Base-by-base conservation (phyloP, 2,329 filamentous ascomycete species). In the Xylariaceae sp. region DNA sequence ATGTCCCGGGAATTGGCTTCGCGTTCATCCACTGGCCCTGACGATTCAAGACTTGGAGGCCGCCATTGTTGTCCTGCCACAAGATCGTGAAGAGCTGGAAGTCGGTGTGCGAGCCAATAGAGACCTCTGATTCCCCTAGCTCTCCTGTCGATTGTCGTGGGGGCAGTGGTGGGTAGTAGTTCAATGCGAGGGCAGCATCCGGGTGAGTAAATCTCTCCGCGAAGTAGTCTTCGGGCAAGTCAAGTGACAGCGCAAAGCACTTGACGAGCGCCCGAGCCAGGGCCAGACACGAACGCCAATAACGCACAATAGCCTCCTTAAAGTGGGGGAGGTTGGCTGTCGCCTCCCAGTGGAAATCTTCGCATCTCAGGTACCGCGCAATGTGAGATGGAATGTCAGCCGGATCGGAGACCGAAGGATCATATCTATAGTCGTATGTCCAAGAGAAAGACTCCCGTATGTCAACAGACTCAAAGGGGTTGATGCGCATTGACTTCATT, bases 81-180 rank as follows among this genome's bases (percentile, higher is more conserved):
- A 81, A 71, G 56, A 79, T 78, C 0, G 78, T 81, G 58, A 80
- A 77, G 57, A 77, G 77, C 51, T 78, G 74, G 35, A 77, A 76
- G 60, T 81, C 79, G 6, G 79, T 81, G 59, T 81, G 79, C 0
- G 79, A 73, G 15, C 74, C 74, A 35, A 77, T 77, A 1, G 71
- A 71, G 10, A 73, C 66, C 37, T 68, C 67, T 13, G 63, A 55
- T 10, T 65, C 70, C 34, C 68, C 66, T 13, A 59, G 57, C 42
- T 55, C 44, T n/a, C 13, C 23, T 17, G 52, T 15, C 39, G 56
- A 15, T n/a, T 42, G 30, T 6, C 53, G 58, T 9, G 59, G 47
- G 5, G 65, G 49, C 5, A 71, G 62, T 44, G 62, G 67, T 6
- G 77, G 79, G 57, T 81, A 81, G 61, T 77, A 77, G 57, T 79